Percentiles rank a stretch among this genome's conserved stretches.
Evolutionary conservation across 768 basidiomycete genomes (phyloP).

Genomic region (Sutorius australiensis): DNA sequence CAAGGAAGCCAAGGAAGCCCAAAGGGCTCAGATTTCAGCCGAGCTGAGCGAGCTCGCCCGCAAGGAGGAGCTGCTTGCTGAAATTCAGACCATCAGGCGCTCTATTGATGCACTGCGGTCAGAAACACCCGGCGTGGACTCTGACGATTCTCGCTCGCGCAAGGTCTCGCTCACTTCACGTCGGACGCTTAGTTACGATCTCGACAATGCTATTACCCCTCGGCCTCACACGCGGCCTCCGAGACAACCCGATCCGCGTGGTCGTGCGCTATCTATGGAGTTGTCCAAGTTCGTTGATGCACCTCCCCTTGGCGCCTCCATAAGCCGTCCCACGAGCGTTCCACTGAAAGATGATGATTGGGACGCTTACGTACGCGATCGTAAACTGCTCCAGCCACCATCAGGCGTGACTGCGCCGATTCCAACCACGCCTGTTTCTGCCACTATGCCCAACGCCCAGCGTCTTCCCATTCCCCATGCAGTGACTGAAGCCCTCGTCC

Average conservation of each 20-base stretch:
- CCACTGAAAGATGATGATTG: slow-evolving; percentile 76
- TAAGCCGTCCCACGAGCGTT: slow-evolving; percentile 67
- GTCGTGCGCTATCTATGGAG: slow-evolving; percentile 72
- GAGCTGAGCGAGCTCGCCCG: slow-evolving; percentile 54
- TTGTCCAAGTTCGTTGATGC: slow-evolving; percentile 45
- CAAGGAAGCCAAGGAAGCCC: slow-evolving; percentile 30
- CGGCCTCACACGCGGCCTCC: slow-evolving; percentile 67
- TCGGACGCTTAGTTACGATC: slow-evolving; percentile 66
- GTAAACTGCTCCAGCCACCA: slow-evolving; percentile 81
- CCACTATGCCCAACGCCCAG: slow-evolving; percentile 32
- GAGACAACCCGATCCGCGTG: slow-evolving; percentile 63
- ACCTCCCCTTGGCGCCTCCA: slow-evolving; percentile 46
- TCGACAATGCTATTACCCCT: slow-evolving; percentile 47
- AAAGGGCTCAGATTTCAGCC: slow-evolving; percentile 36
- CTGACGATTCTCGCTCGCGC: slow-evolving; percentile 58
- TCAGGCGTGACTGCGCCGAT: slow-evolving; percentile 79
- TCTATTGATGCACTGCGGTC: slow-evolving; percentile 75
- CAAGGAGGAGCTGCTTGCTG: slow-evolving; percentile 68
- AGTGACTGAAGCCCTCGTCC: slow-evolving; percentile 69
- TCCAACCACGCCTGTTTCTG: slow-evolving; percentile 47
- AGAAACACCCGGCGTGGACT: slow-evolving; percentile 52
- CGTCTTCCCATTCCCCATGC: slow-evolving; percentile 62
- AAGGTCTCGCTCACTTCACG: slow-evolving; percentile 63
- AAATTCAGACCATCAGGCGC: slow-evolving; percentile 75
- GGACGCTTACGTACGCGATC: slow-evolving; percentile 82